A percentile compares a stretch with the other conserved stretches of the same genome.
Conservation (phyloP, 164 flowering plant species). For the Liquidambar formosana region DNA sequence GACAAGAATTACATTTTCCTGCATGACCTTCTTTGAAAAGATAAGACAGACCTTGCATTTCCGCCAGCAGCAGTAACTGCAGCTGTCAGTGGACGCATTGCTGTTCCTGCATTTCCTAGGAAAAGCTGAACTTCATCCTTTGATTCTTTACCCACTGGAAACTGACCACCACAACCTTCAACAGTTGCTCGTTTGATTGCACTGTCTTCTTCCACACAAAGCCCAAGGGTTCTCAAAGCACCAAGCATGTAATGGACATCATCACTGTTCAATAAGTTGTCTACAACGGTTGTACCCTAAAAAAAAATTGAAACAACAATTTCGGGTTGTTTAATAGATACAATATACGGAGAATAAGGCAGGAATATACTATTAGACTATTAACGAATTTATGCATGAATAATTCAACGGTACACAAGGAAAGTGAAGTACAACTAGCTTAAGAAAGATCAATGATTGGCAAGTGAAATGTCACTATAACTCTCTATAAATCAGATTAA, state of each 20-base stretch:
- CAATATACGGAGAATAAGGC: background rate
- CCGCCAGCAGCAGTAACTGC: constrained; percentile 98
- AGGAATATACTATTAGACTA: background rate
- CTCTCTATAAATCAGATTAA: background rate
- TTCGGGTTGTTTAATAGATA: too few species aligned
- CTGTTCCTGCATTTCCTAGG: constrained; percentile 99
- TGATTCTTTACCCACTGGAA: constrained; percentile 72
- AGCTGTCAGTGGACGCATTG: constrained; percentile 99
- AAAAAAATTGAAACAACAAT: background rate
- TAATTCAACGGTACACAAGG: background rate
- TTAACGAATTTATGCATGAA: too few species aligned
- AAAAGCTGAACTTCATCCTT: constrained; percentile 72
- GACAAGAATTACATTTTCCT: background rate
- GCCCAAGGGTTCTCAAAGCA: constrained; percentile 77
- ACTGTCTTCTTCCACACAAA: constrained; percentile 62
- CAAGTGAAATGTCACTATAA: background rate
- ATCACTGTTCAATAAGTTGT: constrained; percentile 89
- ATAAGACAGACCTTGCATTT: constrained; percentile 62
- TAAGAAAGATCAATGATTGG: background rate
- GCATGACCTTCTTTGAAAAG: background rate
- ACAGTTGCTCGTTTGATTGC: constrained; percentile 61
- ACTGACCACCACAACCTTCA: constrained; percentile 77
- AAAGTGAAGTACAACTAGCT: background rate
- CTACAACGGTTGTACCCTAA: constrained; percentile 92
- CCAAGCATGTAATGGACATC: constrained; percentile 89